Conservation (phyloP, 2,329 filamentous ascomycete species). For the Botrytis byssoidea region DNA sequence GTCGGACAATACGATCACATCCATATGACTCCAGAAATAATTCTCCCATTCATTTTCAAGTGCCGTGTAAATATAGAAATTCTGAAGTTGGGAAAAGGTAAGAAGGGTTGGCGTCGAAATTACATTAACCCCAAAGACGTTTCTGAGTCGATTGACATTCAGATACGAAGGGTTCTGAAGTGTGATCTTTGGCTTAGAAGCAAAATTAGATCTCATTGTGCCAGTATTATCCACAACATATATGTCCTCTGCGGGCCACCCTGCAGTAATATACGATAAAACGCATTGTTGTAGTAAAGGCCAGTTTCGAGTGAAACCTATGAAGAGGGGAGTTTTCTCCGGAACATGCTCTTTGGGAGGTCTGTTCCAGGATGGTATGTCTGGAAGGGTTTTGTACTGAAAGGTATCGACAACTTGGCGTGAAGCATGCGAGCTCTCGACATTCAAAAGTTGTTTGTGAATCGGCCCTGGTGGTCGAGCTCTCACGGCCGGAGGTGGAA, state of each 20-base stretch:
- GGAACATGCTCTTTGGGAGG: constrained; percentile 43
- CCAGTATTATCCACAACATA: constrained; percentile 61
- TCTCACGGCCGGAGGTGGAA: neutral
- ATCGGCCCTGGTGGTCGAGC: constrained; percentile 10
- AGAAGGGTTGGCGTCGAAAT: constrained; percentile 52
- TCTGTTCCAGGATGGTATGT: constrained; percentile 42
- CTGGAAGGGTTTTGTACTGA: neutral
- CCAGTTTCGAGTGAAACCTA: constrained; percentile 58
- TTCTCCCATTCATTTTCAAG: constrained; percentile 46
- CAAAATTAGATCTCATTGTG: constrained; percentile 52
- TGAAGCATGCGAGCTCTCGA: neutral
- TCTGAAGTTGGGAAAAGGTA: constrained; percentile 56
- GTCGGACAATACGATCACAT: constrained; percentile 48
- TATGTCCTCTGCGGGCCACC: constrained; percentile 57
- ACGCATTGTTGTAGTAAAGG: constrained; percentile 55
- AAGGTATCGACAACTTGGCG: constrained; percentile 8
- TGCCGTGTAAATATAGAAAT: constrained; percentile 51
- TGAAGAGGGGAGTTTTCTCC: constrained; percentile 52
- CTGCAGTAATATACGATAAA: constrained; percentile 56
- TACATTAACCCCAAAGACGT: constrained; percentile 51
- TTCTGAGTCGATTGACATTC: constrained; percentile 49
- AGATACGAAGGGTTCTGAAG: constrained; percentile 57
- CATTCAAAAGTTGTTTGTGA: constrained; percentile 1
- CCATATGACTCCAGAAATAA: constrained; percentile 59
- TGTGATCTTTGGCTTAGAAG: constrained; percentile 44